Conservation (phyloP, 2,329 filamentous ascomycete genomes). For the Paramyrothecium roridum region DNA sequence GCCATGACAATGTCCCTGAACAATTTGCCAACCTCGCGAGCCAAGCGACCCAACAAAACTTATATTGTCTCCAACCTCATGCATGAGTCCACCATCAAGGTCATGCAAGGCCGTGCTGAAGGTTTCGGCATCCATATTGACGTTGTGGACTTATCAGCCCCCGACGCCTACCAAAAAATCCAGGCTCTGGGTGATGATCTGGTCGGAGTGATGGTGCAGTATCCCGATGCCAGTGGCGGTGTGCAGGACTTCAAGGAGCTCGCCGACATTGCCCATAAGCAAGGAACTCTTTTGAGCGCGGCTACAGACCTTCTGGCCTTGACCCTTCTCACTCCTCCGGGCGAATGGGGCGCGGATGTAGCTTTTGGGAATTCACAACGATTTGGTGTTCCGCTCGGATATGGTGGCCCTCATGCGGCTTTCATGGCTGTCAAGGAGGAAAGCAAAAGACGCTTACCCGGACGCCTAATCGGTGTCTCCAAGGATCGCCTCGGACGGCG, state of each 20-base stretch:
- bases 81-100: slow-evolving; percentile 82
- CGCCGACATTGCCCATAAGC: slow-evolving; percentile 73
- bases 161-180: slow-evolving; percentile 59
- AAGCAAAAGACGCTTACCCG: slow-evolving; percentile 92
- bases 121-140: slow-evolving; percentile 86
- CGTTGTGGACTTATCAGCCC: slow-evolving; percentile 66
- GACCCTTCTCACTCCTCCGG: slow-evolving; percentile 83
- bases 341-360: slow-evolving; percentile 92
- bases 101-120: slow-evolving; percentile 79
- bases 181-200: slow-evolving; percentile 76
- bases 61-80: slow-evolving; percentile 81
- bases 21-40: slow-evolving; percentile 65
- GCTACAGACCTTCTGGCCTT: slow-evolving; percentile 87
- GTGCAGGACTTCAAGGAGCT: slow-evolving; percentile 72
- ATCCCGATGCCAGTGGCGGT: slow-evolving; percentile 83
- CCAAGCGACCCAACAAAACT: slow-evolving; percentile 72
- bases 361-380: slow-evolving; percentile 91
- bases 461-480: slow-evolving; percentile 84
- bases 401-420: slow-evolving; percentile 90
- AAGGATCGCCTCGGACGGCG: slow-evolving; percentile 83
- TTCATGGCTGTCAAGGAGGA: slow-evolving; percentile 93
- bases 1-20: slow-evolving; percentile 93
- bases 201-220: slow-evolving; percentile 90
- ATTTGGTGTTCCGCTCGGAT: slow-evolving; percentile 88
- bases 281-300: slow-evolving; percentile 77